Evolutionary conservation across 106 monocot genomes (phyloP).

Genomic region (Acorus gramineus): DNA sequence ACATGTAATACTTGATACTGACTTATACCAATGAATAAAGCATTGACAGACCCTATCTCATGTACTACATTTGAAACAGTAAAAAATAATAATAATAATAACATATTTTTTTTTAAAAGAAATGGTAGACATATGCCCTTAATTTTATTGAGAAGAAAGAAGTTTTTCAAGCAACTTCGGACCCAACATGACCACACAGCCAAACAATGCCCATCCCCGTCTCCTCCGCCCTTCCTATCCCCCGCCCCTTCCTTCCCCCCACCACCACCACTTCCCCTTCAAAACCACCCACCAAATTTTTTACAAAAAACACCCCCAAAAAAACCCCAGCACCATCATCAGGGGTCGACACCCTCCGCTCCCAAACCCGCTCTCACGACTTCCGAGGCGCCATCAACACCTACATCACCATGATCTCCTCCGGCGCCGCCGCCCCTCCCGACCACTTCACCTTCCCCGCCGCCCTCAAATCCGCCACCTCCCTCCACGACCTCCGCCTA

Average conservation of each 20-base stretch:
- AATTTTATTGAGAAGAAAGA: too few relatives aligned
- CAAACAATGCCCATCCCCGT: not conserved
- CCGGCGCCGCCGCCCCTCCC: constrained; percentile 21
- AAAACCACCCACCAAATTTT: too few relatives aligned
- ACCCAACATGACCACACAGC: too few relatives aligned
- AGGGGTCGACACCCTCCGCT: constrained; percentile 68
- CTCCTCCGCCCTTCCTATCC: not conserved
- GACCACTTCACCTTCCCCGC: constrained; percentile 87
- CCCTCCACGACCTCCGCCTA: constrained; percentile 22
- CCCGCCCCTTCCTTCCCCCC: not conserved
- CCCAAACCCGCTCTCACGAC: constrained; percentile 41
- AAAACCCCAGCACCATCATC: constrained; percentile 6
- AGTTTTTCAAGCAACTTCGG: too few relatives aligned
- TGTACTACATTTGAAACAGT: too few relatives aligned
- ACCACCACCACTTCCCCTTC: not conserved
- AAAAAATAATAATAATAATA: too few relatives aligned
- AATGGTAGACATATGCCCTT: too few relatives aligned
- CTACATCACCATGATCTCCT: constrained; percentile 42
- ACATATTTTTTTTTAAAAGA: too few relatives aligned
- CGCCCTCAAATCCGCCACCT: constrained; percentile 52
- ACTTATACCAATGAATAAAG: too few relatives aligned
- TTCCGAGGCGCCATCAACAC: constrained; percentile 35
- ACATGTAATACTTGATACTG: too few relatives aligned
- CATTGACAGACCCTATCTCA: too few relatives aligned
- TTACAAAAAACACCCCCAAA: too few relatives aligned